A percentile compares a stretch with the other conserved stretches of the same genome.
phyloP scores from a whole-genome alignment of 805 yeast genomes.

The Wickerhamiella siamensis region DNA sequence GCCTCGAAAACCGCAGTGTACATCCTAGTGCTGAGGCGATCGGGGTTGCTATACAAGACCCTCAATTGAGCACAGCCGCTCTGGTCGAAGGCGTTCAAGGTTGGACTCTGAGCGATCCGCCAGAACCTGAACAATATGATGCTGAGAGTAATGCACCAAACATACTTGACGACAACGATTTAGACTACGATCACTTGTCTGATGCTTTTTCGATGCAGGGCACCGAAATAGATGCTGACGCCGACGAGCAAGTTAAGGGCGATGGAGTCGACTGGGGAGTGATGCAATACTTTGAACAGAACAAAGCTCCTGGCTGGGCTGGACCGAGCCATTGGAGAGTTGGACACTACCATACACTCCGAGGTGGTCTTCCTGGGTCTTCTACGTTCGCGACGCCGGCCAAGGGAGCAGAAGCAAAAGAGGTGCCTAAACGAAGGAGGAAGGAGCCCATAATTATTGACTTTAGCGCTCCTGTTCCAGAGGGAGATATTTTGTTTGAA shows the following conservation, averaged over 20 bases:
- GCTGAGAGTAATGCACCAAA: neutral
- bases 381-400: neutral
- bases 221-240: slow-evolving; percentile 1
- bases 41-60: slow-evolving; percentile 12
- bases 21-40: slow-evolving; percentile 8
- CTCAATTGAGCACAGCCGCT: slow-evolving; percentile 11
- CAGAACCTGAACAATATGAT: neutral
- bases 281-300: neutral
- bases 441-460: slow-evolving; percentile 31
- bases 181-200: slow-evolving; percentile 1
- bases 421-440: slow-evolving; percentile 7
- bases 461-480: slow-evolving; percentile 21
- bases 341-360: neutral
- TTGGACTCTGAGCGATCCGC: slow-evolving; percentile 14
- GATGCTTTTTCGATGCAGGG: neutral
- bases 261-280: slow-evolving; percentile 1
- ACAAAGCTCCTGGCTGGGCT: neutral
- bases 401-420: neutral
- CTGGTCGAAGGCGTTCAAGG: slow-evolving; percentile 12
- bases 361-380: neutral
- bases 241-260: slow-evolving; percentile 1
- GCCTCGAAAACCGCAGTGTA: neutral
- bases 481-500: slow-evolving; percentile 23
- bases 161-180: neutral
- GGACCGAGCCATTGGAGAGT: slow-evolving; percentile 2